Base-by-base conservation (phyloP, 805 yeast genomes). In the Kuraishia cidri region DNA sequence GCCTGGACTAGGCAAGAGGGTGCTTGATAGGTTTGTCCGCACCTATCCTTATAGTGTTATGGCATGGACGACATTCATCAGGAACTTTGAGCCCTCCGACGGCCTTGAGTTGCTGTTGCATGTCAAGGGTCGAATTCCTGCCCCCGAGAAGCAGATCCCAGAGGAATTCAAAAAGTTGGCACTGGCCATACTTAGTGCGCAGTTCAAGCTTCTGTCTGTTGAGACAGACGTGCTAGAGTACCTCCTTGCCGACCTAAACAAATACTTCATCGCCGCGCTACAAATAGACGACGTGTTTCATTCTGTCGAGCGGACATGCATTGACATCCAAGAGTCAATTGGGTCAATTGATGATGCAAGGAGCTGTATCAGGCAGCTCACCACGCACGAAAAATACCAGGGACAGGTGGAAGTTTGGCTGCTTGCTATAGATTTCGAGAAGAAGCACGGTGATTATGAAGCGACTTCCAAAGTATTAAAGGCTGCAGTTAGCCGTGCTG, bases 321-420 rank as follows among this genome's bases (percentile, higher is more conserved):
- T 68, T 2, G 45, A 56, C 1, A 45, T 63, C 1, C 52, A 51
- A 31, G 63, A 59, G 20, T 38, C 42, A 3, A 25, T 54, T 4
- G 60, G 47, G 1, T 52, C 55, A 16, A 11, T 46, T 1, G 59
- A 49, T 1, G 34, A 35, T 12, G 66, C 66, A 0, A 36, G 55
- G 16, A 31, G 34, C 4, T 26, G 47, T 4, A 39, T 60, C 31
- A 34, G 44, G 4, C 27, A 27, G 15, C 32, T 66, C 20, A 35
- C 64, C 1, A 34, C 23, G 4, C 24, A 30, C 21, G 39, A 41
- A 3, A 41, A 37, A 2, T 62, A 52, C 33, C 34, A 45, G 0
- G 33, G 42, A 3, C 68, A 71, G 41, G 48, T 60, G 19, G 72
- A 66, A 20, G 52, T 64, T 6, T 75, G 80, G 80, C 32, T 72